Evolutionary conservation across 805 yeast genomes (phyloP).

Genomic region (Blastobotrys chiropterorum): DNA sequence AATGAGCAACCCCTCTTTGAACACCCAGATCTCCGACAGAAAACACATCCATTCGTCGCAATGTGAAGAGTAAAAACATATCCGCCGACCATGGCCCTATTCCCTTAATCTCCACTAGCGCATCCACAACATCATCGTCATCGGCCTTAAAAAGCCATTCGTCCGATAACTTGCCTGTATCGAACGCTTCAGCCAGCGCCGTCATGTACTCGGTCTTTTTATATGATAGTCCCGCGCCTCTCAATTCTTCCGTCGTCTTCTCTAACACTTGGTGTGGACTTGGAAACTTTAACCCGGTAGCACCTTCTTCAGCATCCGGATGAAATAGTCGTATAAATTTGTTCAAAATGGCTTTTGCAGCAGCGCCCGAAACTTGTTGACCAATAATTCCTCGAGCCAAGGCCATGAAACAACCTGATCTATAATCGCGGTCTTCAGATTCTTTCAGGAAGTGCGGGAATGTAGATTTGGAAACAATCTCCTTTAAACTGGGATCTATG

Average conservation of each 20-base stretch:
- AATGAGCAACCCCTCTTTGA: slow-evolving; percentile 70
- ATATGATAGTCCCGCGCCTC: slow-evolving; percentile 61
- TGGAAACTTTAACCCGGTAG: slow-evolving; percentile 35
- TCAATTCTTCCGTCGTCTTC: slow-evolving; percentile 41
- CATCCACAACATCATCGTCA: slow-evolving; percentile 31
- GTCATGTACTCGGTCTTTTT: slow-evolving; percentile 59
- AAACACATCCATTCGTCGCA: slow-evolving; percentile 62
- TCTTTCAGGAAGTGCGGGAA: slow-evolving; percentile 27
- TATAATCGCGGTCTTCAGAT: slow-evolving; percentile 4
- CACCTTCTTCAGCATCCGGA: slow-evolving; percentile 1
- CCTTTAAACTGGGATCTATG: slow-evolving; percentile 35
- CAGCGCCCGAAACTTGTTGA: slow-evolving; percentile 50
- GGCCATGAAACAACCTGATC: slow-evolving; percentile 10
- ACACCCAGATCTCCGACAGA: slow-evolving; percentile 79
- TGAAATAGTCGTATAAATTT: slow-evolving; percentile 39
- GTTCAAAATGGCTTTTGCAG: slow-evolving; percentile 60
- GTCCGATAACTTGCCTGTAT: slow-evolving; percentile 23
- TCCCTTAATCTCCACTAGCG: slow-evolving; percentile 28
- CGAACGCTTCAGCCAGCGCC: slow-evolving; percentile 47
- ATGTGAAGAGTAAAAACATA: slow-evolving; percentile 73
- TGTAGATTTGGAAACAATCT: slow-evolving; percentile 22
- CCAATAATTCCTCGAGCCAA: slow-evolving; percentile 25
- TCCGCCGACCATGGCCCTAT: slow-evolving; percentile 71
- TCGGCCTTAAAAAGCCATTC: slow-evolving; percentile 17
- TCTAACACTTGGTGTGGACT: slow-evolving; percentile 43